Evolutionary conservation across 768 basidiomycete genomes (phyloP).

Genomic region (Mycena floridula): DNA sequence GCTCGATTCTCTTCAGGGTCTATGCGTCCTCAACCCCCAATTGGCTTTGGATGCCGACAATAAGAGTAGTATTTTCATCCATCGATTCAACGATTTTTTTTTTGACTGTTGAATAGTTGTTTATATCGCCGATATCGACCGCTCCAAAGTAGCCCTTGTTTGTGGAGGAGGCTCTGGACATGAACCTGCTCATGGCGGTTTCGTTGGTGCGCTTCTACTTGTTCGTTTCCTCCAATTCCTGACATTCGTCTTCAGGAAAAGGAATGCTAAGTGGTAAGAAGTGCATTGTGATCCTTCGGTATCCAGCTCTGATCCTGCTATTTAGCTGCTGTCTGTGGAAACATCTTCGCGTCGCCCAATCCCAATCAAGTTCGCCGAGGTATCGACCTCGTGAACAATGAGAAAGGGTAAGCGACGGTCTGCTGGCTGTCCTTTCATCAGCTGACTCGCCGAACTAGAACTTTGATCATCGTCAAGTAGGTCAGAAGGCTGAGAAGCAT

Average conservation of each 20-base stretch:
- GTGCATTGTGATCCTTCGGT: neutral
- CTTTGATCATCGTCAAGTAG: constrained; percentile 80
- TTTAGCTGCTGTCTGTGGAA: constrained; percentile 77
- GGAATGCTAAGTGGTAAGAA: constrained; percentile 74
- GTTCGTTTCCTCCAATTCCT: neutral
- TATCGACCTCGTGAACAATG: constrained; percentile 69
- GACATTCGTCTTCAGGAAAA: constrained; percentile 36
- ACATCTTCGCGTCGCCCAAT: constrained; percentile 87
- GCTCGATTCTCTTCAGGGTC: constrained; percentile 69
- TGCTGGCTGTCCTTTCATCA: constrained; percentile 14
- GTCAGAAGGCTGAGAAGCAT: constrained; percentile 4
- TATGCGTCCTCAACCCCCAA: constrained; percentile 65
- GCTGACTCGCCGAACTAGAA: constrained; percentile 33
- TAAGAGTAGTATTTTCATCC: constrained; percentile 45
- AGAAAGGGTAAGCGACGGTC: constrained; percentile 75
- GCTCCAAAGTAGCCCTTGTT: constrained; percentile 65
- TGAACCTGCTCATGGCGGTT: constrained; percentile 86
- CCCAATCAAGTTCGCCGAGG: constrained; percentile 77
- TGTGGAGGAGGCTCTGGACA: constrained; percentile 88
- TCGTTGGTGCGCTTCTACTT: constrained; percentile 61
- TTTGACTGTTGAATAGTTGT: constrained; percentile 40
- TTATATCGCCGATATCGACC: constrained; percentile 49
- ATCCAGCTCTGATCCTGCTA: neutral
- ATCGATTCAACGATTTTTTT: constrained; percentile 7
- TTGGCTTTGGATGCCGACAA: constrained; percentile 64